Percentiles rank a stretch among this genome's conserved stretches.
These are phyloP conservation scores for Kalmusia sp. DNA, from an alignment of 2,329 filamentous ascomycete genomes.

Conservation along the genomic window DNA sequence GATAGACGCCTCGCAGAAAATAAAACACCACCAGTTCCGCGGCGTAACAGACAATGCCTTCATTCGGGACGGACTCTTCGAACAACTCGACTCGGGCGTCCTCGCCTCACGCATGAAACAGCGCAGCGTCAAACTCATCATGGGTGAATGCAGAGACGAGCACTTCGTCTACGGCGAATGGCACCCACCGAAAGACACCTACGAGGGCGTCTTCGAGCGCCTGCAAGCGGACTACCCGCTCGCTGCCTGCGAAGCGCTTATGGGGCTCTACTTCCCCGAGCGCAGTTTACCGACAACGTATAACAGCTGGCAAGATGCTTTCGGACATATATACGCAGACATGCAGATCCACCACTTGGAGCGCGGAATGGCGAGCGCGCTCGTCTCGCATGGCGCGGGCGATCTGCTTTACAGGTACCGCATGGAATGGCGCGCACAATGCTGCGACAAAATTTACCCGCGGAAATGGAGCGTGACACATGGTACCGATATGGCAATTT, in stretches of 20 bases:
- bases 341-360: slow-evolving; percentile 63
- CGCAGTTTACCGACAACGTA: slow-evolving; percentile 48
- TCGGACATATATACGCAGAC: slow-evolving; percentile 63
- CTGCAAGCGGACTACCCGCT: slow-evolving; percentile 62
- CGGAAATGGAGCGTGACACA: slow-evolving; percentile 62
- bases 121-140: slow-evolving; percentile 57
- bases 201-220: slow-evolving; percentile 52
- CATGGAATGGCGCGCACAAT: slow-evolving; percentile 61
- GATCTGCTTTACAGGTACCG: slow-evolving; percentile 60
- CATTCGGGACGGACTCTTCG: slow-evolving; percentile 52
- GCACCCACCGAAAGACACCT: slow-evolving; percentile 54
- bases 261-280: slow-evolving; percentile 53
- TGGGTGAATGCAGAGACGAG: slow-evolving; percentile 63
- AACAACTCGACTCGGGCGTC: slow-evolving; percentile 55
- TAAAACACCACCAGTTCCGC: slow-evolving; percentile 62
- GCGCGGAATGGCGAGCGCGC: slow-evolving; percentile 57
- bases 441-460: slow-evolving; percentile 52
- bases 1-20: slow-evolving; percentile 50
- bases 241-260: slow-evolving; percentile 51
- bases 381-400: slow-evolving; percentile 53
- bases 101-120: slow-evolving; percentile 55
- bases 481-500: slow-evolving; percentile 60
- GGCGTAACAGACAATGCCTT: slow-evolving; percentile 60
- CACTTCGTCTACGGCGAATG: slow-evolving; percentile 60
- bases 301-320: slow-evolving; percentile 59